Evolutionary conservation across 2,329 filamentous ascomycete species (phyloP).

Genomic region (Arthrobotrys conoides): DNA sequence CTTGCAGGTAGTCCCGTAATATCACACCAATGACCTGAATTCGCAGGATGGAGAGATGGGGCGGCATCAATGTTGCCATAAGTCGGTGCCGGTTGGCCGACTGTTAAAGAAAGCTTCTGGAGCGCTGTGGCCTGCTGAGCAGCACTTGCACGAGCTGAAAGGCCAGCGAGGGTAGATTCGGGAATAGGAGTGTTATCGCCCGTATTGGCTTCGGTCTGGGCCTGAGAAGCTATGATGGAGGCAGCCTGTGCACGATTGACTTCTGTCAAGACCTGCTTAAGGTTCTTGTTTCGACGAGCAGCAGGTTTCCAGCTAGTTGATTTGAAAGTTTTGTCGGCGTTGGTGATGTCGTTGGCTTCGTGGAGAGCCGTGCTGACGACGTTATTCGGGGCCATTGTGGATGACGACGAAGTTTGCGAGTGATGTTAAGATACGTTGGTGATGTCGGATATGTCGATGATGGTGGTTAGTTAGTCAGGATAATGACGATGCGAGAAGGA

Average conservation of each 20-base stretch:
- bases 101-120: slow-evolving; percentile 76
- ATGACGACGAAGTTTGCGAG: background rate
- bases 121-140: slow-evolving; percentile 78
- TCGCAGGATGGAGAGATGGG: slow-evolving; percentile 82
- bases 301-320: slow-evolving; percentile 91
- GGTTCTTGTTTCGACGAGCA: slow-evolving; percentile 97
- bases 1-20: slow-evolving; percentile 91
- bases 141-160: slow-evolving; percentile 66
- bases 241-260: slow-evolving; percentile 85
- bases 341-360: slow-evolving; percentile 91
- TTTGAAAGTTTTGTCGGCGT: slow-evolving; percentile 88
- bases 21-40: slow-evolving; percentile 93
- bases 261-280: slow-evolving; percentile 95
- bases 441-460: no score
- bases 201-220: slow-evolving; percentile 51
- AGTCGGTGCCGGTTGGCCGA: slow-evolving; percentile 72
- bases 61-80: slow-evolving; percentile 98
- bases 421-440: background rate
- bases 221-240: slow-evolving; percentile 71
- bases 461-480: no score
- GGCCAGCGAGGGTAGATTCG: slow-evolving; percentile 47
- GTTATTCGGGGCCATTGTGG: slow-evolving; percentile 46
- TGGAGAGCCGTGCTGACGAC: slow-evolving; percentile 72
- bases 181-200: slow-evolving; percentile 65
- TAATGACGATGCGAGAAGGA: no score